Evolutionary conservation across 2,329 filamentous ascomycete genomes (phyloP), one percentile per base, ranked within the genome.

Genomic region (Xylariaceae sp.): DNA sequence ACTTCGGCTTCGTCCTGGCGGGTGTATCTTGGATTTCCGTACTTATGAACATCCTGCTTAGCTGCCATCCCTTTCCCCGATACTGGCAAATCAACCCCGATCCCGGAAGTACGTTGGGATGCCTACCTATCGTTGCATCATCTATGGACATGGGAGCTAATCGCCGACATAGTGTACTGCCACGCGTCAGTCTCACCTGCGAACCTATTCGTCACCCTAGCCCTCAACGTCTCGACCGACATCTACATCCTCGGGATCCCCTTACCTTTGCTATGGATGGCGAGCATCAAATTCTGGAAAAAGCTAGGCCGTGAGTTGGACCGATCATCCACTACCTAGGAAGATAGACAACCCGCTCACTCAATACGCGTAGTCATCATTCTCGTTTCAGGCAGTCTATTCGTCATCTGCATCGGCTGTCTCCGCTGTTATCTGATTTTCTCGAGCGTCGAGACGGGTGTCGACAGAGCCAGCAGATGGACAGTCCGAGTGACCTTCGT

Each of bases 51-150:
- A 67, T 79, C 28, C 65, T 78, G 12, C 61, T 74, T 3, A 68
- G 69, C 7, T 82, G 78, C 48, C 64, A 65, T 18, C 76, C 76
- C 0, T 68, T 81, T 39, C 48, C 62, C 19, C 68, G 67, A 30
- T 74, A 76, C 51, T 82, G 78, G 76, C 76, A 81, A 55, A 78
- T 82, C 37, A 62, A 71, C 39, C 78, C 78, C 0, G 58, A 81
- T 22, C 78, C 78, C 1, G 76, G 78, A 9, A 69, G 72, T 76
- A 53, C 50, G 71, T 64, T n/a, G 30, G 15, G 15, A 29, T n/a
- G n/a, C n/a, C 9, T n/a, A 7, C 30, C 30, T n/a, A 26, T 6
- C 11, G 22, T 26, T 6, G 22, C 11, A 6, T 26, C 22, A 11
- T n/a, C 22, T 26, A 6, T 32, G 13, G 13, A n/a, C 30, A 32